Conservation (phyloP, 1,284 basidiomycete genomes). For the Amylostereum chailletii region DNA sequence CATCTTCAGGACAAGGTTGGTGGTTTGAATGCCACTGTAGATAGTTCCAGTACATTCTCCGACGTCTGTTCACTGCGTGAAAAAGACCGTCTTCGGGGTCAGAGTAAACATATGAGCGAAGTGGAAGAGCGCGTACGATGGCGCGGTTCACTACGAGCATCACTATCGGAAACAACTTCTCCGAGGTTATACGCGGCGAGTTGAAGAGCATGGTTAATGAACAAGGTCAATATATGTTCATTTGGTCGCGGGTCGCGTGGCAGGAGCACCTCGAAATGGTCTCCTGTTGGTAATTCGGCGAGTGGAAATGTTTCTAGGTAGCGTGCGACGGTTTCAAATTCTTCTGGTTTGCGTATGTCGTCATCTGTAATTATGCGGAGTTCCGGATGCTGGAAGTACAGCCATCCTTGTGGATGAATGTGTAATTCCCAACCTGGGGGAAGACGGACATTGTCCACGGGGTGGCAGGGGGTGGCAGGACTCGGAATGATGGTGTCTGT, state of each 20-base stretch:
- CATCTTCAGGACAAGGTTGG: slow-evolving; percentile 27
- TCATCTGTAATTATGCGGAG: slow-evolving; percentile 35
- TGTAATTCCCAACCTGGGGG: slow-evolving; percentile 21
- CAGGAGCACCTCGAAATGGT: slow-evolving; percentile 33
- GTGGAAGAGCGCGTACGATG: slow-evolving; percentile 14
- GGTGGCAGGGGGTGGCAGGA: too few species aligned
- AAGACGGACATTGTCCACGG: too few species aligned
- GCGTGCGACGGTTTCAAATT: slow-evolving; percentile 19
- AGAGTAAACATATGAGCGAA: too few species aligned
- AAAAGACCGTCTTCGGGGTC: too few species aligned
- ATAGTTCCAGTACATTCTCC: slow-evolving; percentile 43
- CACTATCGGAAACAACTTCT: slow-evolving; percentile 22
- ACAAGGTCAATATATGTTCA: slow-evolving; percentile 21
- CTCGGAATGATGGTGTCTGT: too few species aligned
- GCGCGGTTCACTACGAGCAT: slow-evolving; percentile 17
- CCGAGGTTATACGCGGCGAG: slow-evolving; percentile 28
- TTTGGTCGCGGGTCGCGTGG: slow-evolving; percentile 5
- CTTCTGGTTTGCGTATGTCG: slow-evolving; percentile 30
- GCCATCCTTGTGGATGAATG: slow-evolving; percentile 32
- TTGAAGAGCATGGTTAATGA: slow-evolving; percentile 32
- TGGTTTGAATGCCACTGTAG: slow-evolving; percentile 40
- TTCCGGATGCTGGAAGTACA: slow-evolving; percentile 36
- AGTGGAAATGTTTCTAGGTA: slow-evolving; percentile 20
- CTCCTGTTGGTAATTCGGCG: slow-evolving; percentile 17
- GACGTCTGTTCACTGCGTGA: slow-evolving; percentile 31